phyloP scores from a whole-genome alignment of 805 yeast species.

The Hanseniaspora lachancei region DNA sequence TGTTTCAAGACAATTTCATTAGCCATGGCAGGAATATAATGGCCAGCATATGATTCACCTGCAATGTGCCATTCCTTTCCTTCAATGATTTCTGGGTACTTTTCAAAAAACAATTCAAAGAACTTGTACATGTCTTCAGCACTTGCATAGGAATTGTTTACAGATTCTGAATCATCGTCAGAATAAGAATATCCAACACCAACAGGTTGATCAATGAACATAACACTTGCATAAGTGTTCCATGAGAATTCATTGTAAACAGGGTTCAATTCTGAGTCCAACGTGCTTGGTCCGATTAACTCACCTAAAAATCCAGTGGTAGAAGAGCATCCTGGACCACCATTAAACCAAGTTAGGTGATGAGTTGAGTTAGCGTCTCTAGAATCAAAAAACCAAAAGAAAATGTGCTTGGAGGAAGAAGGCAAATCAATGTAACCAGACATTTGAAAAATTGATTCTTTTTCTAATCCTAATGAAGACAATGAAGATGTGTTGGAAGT shows the following conservation, averaged over 20 bases:
- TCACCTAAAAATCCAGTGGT: slow-evolving; percentile 83
- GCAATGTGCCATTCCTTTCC: slow-evolving; percentile 51
- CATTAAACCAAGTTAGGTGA: slow-evolving; percentile 57
- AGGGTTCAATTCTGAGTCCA: slow-evolving; percentile 54
- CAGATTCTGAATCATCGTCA: slow-evolving; percentile 18
- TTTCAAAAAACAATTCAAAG: slow-evolving; percentile 66
- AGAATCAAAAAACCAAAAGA: slow-evolving; percentile 88
- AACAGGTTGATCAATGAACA: slow-evolving; percentile 88
- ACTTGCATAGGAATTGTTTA: slow-evolving; percentile 65
- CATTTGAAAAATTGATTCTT: slow-evolving; percentile 68
- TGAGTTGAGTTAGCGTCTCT: slow-evolving; percentile 32
- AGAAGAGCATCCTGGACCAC: slow-evolving; percentile 95
- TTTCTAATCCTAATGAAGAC: slow-evolving; percentile 33
- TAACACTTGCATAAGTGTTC: slow-evolving; percentile 82
- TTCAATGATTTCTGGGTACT: slow-evolving; percentile 58
- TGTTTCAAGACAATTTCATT: slow-evolving; percentile 34
- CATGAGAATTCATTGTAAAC: slow-evolving; percentile 71
- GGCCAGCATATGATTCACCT: slow-evolving; percentile 79
- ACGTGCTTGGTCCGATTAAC: slow-evolving; percentile 66
- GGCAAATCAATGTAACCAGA: slow-evolving; percentile 69
- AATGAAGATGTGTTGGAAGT: neutral
- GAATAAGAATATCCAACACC: slow-evolving; percentile 81
- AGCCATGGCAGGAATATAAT: slow-evolving; percentile 62
- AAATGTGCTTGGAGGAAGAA: slow-evolving; percentile 60
- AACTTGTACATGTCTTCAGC: slow-evolving; percentile 80